Conservation (phyloP, 1,284 basidiomycete genomes). For the Ganoderma lingzhi region DNA sequence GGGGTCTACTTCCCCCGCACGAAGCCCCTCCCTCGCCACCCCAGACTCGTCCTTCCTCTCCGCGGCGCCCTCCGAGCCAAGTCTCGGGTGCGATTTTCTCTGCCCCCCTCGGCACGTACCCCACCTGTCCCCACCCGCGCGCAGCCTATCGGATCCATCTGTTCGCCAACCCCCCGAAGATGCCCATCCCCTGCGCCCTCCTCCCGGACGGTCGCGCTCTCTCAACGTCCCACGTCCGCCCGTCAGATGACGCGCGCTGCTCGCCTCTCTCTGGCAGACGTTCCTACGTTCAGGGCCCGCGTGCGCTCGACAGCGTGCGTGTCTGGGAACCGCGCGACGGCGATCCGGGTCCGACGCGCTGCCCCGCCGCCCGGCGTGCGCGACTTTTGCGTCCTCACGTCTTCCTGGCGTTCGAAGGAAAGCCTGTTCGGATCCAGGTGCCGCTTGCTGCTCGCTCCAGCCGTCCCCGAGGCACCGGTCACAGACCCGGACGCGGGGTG, state of each 20-base stretch:
- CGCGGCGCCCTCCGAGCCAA: constrained; percentile 12
- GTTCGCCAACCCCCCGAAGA: constrained; percentile 28
- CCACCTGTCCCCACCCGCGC: constrained; percentile 15
- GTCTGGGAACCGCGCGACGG: constrained; percentile 23
- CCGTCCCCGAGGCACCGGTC: constrained; percentile 13
- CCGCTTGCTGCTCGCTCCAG: no score
- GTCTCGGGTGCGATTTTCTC: constrained; percentile 20
- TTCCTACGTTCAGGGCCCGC: constrained; percentile 32
- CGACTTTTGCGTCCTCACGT: constrained; percentile 3
- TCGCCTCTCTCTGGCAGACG: constrained; percentile 21
- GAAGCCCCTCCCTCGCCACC: constrained; percentile 13
- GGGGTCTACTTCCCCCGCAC: constrained; percentile 29
- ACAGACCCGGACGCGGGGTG: not conserved
- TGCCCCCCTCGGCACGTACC: no score
- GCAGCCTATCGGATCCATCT: constrained; percentile 32
- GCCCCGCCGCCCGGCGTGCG: constrained; percentile 8
- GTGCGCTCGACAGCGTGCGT: constrained; percentile 17
- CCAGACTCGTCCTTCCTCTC: constrained; percentile 15
- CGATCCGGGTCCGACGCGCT: constrained; percentile 13
- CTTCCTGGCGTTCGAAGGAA: constrained; percentile 15
- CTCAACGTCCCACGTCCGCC: constrained; percentile 24
- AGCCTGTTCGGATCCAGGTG: constrained; percentile 9
- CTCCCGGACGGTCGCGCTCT: constrained; percentile 24
- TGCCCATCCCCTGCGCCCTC: constrained; percentile 23
- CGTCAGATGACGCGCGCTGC: constrained; percentile 33